Evolutionary conservation across 768 basidiomycete species (phyloP), one percentile per base, ranked within the genome.

Genomic region (Termitomyces sp.): DNA sequence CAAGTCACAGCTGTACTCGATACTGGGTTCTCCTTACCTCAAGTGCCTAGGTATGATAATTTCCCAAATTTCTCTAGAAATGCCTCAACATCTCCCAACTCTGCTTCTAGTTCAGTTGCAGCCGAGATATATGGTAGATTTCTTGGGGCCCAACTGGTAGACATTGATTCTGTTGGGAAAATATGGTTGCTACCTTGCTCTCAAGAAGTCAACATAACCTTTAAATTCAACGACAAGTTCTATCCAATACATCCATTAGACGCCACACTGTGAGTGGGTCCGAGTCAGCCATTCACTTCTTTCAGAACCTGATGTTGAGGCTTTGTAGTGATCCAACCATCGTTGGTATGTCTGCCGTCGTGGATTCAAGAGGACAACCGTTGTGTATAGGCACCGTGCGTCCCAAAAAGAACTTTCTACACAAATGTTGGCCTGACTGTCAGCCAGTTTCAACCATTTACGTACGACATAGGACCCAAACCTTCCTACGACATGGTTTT

Each of bases 211-310:
- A 88, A 87, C 52, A 66, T 86, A 38, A 83, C 88, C 0, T 81
- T 89, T 66, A 73, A 74, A 58, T 86, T 91, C 46, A 77, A 70
- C 6, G 85, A 85, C 5, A 68, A 72, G 7, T 63, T 68, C 20
- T 82, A 78, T 62, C 85, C 84, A 5, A 76, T 89, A 12, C 85
- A 89, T 61, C 86, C 88, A 3, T 66, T 89, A 29, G 88, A 89
- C 63, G 73, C 81, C 59, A 75, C 76, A 58, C 74, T 67, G 84
- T 85, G 58, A 58, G 79, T 64, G n/a, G n/a, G n/a, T n/a, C n/a
- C n/a, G n/a, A n/a, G n/a, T n/a, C n/a, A 33, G 10, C 29, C 36
- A 40, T 2, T 50, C 22, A 31, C 13, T 29, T 13, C 20, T 35
- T 18, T 42, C 3, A 47, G 42, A 49, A 27, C 45, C 18, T 25